A percentile compares a stretch with the other conserved stretches of the same genome.
Evolutionary conservation across 2,329 filamentous ascomycete genomes (phyloP).

Genomic region (Ceratocystis cubensis): DNA sequence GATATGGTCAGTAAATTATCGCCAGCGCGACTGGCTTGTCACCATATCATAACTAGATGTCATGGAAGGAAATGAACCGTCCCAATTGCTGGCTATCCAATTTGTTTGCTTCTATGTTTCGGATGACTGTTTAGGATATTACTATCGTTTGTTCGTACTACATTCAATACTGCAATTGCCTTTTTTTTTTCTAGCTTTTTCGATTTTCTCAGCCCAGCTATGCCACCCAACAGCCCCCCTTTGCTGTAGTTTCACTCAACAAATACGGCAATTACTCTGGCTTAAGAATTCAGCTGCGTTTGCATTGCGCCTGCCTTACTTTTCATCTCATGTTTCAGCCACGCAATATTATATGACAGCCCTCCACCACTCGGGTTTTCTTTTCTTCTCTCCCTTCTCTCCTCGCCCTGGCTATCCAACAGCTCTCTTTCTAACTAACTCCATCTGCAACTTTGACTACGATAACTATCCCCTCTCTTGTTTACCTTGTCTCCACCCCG

Average conservation of each 20-base stretch:
- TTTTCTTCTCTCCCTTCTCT: neutral
- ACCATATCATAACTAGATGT: neutral
- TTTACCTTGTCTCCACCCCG: neutral
- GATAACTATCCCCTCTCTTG: no score
- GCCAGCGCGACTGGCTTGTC: neutral
- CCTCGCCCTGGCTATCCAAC: neutral
- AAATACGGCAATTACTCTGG: neutral
- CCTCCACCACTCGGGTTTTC: neutral
- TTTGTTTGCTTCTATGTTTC: neutral
- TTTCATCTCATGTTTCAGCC: neutral
- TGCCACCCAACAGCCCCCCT: no score
- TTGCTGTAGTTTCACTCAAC: neutral
- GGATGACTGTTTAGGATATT: slow-evolving; percentile 1
- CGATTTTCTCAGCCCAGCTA: neutral
- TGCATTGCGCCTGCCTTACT: neutral
- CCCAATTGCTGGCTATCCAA: neutral
- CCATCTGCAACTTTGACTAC: no score
- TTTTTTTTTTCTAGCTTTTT: neutral
- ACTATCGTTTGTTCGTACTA: neutral
- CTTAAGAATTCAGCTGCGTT: neutral
- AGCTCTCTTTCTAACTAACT: no score
- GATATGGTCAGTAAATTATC: neutral
- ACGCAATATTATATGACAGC: neutral
- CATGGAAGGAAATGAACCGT: neutral
- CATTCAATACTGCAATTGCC: neutral